phyloP scores from a whole-genome alignment of 805 yeast genomes.

The Schwanniomyces vanrijiae region DNA sequence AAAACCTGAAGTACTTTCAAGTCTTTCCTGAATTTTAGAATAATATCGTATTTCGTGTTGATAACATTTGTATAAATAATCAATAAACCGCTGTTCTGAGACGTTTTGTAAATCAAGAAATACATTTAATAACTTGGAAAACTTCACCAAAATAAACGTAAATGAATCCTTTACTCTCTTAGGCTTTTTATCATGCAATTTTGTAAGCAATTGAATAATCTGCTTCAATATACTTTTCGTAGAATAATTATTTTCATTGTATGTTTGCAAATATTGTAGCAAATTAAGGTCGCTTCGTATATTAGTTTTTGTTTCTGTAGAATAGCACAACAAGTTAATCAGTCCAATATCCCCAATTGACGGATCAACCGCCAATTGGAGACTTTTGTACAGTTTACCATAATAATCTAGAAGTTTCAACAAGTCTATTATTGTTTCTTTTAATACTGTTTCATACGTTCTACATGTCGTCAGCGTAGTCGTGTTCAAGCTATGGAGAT shows the following conservation, averaged over 20 bases:
- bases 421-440: slow-evolving; percentile 12
- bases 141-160: slow-evolving; percentile 12
- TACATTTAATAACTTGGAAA: slow-evolving; percentile 16
- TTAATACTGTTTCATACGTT: slow-evolving; percentile 14
- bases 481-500: slow-evolving; percentile 15
- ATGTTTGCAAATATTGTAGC: slow-evolving; percentile 1
- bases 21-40: slow-evolving; percentile 13
- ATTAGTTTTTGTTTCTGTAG: not conserved
- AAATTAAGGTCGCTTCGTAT: slow-evolving; percentile 2
- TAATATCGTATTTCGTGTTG: slow-evolving; percentile 15
- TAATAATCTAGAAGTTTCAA: slow-evolving; percentile 15
- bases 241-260: slow-evolving; percentile 1
- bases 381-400: slow-evolving; percentile 10
- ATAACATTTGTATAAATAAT: slow-evolving; percentile 18
- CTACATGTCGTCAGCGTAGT: slow-evolving; percentile 2
- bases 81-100: slow-evolving; percentile 15
- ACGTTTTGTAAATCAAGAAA: slow-evolving; percentile 14
- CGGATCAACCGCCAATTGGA: slow-evolving; percentile 8
- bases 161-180: slow-evolving; percentile 18
- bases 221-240: slow-evolving; percentile 4
- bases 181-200: slow-evolving; percentile 10
- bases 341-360: slow-evolving; percentile 4
- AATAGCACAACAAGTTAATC: slow-evolving; percentile 8
- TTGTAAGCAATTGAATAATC: slow-evolving; percentile 1
- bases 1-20: slow-evolving; percentile 13